Conservation (phyloP, 1,284 basidiomycete species). For the Trichosporon sp. region DNA sequence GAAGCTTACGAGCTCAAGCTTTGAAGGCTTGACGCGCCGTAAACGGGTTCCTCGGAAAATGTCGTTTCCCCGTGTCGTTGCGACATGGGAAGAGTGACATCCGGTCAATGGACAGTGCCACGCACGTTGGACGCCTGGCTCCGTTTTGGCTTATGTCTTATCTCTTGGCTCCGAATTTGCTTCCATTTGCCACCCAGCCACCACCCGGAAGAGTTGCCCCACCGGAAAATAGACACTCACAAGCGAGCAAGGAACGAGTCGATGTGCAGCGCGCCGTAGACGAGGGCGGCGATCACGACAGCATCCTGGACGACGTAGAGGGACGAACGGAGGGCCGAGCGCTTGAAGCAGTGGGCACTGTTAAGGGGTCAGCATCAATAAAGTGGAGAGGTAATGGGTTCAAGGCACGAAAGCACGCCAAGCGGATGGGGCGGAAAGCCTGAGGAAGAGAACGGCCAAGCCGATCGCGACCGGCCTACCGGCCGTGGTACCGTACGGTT, state of each 20-base stretch:
- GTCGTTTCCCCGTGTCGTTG: background rate
- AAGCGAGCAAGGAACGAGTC: conserved; percentile 60
- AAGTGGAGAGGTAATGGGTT: conserved; percentile 44
- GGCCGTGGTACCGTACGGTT: background rate
- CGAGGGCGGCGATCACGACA: conserved; percentile 68
- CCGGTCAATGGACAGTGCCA: conserved; percentile 32
- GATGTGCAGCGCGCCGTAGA: conserved; percentile 70
- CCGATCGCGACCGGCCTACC: background rate
- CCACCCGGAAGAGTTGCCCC: background rate
- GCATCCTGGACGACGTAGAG: conserved; percentile 80
- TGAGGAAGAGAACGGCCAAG: conserved; percentile 3
- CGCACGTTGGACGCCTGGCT: conserved; percentile 13
- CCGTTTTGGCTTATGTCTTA: background rate
- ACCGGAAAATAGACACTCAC: conserved; percentile 34
- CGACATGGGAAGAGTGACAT: conserved; percentile 8
- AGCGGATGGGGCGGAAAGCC: background rate
- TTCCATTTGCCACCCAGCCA: background rate
- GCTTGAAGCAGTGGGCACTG: conserved; percentile 88
- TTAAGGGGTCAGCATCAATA: conserved; percentile 13
- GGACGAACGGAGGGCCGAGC: conserved; percentile 82
- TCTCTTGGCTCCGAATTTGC: background rate
- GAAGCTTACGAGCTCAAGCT: background rate
- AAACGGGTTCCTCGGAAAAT: conserved; percentile 14
- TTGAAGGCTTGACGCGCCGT: background rate
- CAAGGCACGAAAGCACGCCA: background rate